Percentiles rank a stretch among this genome's conserved stretches.
These are phyloP conservation scores for Leccinellum albellum DNA, from an alignment of 768 basidiomycete species.

Conservation along the genomic window DNA sequence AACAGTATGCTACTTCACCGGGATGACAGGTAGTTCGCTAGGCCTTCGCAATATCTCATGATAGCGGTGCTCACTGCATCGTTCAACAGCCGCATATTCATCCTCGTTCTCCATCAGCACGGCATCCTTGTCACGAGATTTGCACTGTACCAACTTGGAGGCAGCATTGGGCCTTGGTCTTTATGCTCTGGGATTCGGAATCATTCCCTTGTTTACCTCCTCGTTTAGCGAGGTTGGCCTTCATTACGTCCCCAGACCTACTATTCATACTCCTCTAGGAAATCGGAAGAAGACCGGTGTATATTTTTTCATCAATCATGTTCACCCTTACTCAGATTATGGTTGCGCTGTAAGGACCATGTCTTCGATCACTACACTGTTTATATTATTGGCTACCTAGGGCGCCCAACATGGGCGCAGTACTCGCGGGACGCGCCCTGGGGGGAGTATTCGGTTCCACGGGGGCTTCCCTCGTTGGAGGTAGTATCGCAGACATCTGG, in stretches of 20 bases:
- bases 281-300: constrained; percentile 60
- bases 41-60: not conserved
- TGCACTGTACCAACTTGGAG: constrained; percentile 42
- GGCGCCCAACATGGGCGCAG: constrained; percentile 46
- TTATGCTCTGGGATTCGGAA: constrained; percentile 57
- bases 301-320: constrained; percentile 47
- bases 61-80: not conserved
- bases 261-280: constrained; percentile 37
- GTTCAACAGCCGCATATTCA: constrained; percentile 40
- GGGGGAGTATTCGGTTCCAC: constrained; percentile 64
- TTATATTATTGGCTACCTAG: constrained; percentile 18
- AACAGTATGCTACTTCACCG: constrained; percentile 24
- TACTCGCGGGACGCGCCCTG: constrained; percentile 57
- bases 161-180: constrained; percentile 48
- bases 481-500: constrained; percentile 70
- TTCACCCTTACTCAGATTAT: constrained; percentile 51
- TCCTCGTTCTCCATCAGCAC: constrained; percentile 54
- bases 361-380: not conserved
- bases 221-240: constrained; percentile 54
- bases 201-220: constrained; percentile 59
- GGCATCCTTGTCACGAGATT: constrained; percentile 46
- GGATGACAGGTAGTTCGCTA: constrained; percentile 15
- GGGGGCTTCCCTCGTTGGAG: constrained; percentile 63
- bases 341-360: constrained; percentile 26
- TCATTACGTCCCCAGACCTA: not conserved